phyloP scores from a whole-genome alignment of 2,329 filamentous ascomycete genomes.

The Xylariaceae sp. region DNA sequence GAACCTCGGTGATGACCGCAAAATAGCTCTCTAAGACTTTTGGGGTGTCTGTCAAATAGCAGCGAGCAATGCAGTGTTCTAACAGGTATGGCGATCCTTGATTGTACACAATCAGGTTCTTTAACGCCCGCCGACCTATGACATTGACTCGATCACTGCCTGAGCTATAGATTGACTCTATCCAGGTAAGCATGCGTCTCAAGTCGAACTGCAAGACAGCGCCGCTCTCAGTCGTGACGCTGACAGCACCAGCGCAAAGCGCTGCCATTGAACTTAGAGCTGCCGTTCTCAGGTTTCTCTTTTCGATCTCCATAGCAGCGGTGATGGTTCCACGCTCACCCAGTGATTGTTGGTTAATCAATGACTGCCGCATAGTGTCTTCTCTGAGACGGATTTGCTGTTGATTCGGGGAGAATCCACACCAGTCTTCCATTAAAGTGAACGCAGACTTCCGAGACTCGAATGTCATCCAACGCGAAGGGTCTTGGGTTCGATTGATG shows the following conservation, averaged over 20 bases:
- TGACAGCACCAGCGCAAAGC: constrained; percentile 82
- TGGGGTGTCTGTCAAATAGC: constrained; percentile 75
- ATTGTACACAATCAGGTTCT: constrained; percentile 88
- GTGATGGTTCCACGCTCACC: constrained; percentile 76
- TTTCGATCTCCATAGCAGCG: constrained; percentile 95
- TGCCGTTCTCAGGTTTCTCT: constrained; percentile 83
- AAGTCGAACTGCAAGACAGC: constrained; percentile 89
- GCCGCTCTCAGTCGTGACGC: constrained; percentile 82
- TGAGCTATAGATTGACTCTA: constrained; percentile 90
- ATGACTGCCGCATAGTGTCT: constrained; percentile 80
- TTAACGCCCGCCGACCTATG: constrained; percentile 83
- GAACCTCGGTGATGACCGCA: constrained; percentile 81
- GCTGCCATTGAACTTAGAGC: constrained; percentile 94
- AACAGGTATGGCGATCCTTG: constrained; percentile 81
- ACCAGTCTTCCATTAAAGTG: constrained; percentile 98
- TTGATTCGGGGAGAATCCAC: constrained; percentile 92
- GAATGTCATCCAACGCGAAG: constrained; percentile 94
- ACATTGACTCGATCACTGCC: constrained; percentile 88
- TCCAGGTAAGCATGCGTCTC: constrained; percentile 88
- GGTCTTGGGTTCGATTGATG: constrained; percentile 80
- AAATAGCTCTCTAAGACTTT: constrained; percentile 96
- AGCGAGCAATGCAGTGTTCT: constrained; percentile 86
- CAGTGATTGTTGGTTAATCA: constrained; percentile 75
- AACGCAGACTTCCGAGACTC: constrained; percentile 95
- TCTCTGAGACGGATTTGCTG: constrained; percentile 77